These are phyloP conservation scores for Medicago arabica DNA, from an alignment of 306 rosid species.

Conservation along the genomic window DNA sequence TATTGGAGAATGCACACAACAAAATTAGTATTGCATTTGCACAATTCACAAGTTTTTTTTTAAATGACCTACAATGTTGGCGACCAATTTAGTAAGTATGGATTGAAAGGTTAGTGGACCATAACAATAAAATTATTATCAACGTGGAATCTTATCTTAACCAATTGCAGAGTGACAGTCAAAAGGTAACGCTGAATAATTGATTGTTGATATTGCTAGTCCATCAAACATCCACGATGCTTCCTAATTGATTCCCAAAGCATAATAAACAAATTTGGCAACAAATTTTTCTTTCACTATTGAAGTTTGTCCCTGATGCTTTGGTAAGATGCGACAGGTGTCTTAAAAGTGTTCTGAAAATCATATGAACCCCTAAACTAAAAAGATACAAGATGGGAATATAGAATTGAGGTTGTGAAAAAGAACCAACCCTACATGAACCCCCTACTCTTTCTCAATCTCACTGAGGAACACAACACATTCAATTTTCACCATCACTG, in stretches of 20 bases:
- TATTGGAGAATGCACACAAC: too few relatives aligned
- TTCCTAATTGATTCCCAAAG: background rate
- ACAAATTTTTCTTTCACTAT: background rate
- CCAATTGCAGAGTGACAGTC: slow-evolving; percentile 2
- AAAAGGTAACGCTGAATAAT: background rate
- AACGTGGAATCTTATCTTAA: slow-evolving; percentile 4
- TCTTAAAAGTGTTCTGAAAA: background rate
- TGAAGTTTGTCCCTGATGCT: background rate
- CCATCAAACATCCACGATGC: background rate
- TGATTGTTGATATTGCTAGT: background rate
- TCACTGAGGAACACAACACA: background rate
- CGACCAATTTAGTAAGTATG: background rate
- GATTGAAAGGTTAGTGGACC: background rate
- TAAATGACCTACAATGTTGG: too few relatives aligned
- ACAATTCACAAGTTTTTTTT: too few relatives aligned
- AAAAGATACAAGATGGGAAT: background rate
- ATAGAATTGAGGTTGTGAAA: too few relatives aligned
- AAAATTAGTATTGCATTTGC: too few relatives aligned
- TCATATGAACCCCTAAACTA: background rate
- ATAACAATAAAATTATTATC: background rate
- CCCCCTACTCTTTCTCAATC: too few relatives aligned
- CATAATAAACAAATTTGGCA: background rate
- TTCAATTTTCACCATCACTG: background rate
- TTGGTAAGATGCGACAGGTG: background rate
- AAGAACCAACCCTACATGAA: background rate